Evolutionary conservation across 768 basidiomycete genomes (phyloP).

Genomic region (Termitomyces sp.): DNA sequence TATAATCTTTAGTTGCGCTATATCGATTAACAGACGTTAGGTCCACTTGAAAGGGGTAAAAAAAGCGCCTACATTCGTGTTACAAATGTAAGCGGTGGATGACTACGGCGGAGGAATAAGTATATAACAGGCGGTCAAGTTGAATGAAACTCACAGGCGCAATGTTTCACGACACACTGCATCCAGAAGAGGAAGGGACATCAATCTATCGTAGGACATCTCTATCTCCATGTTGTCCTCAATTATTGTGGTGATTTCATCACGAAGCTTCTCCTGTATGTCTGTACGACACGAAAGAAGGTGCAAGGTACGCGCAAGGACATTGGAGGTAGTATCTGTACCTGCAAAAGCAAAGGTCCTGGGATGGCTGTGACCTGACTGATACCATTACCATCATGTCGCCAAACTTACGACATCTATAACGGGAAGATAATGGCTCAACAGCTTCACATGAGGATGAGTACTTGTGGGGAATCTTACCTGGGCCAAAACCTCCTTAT

Average conservation of each 20-base stretch:
- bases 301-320: slow-evolving; percentile 29
- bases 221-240: slow-evolving; percentile 21
- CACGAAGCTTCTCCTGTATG: slow-evolving; percentile 28
- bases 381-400: not conserved
- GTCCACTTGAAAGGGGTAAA: not conserved
- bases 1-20: slow-evolving; percentile 28
- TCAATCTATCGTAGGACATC: slow-evolving; percentile 30
- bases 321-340: slow-evolving; percentile 39
- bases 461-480: slow-evolving; percentile 6
- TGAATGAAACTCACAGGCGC: slow-evolving; percentile 23
- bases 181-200: slow-evolving; percentile 29
- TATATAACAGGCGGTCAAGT: not conserved
- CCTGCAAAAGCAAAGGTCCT: slow-evolving; percentile 29
- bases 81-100: slow-evolving; percentile 12
- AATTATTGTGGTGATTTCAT: slow-evolving; percentile 24
- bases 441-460: not conserved
- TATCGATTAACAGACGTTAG: not conserved
- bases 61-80: slow-evolving; percentile 10
- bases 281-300: slow-evolving; percentile 25
- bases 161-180: slow-evolving; percentile 33
- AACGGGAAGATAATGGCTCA: not conserved
- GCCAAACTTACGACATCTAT: slow-evolving; percentile 11
- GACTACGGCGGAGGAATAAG: not conserved
- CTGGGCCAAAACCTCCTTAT: slow-evolving; percentile 29
- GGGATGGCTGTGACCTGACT: not conserved